Evolutionary conservation across 306 rosid species (phyloP), one percentile per base, ranked within the genome.

Genomic region (Sphenostylis stenocarpa): DNA sequence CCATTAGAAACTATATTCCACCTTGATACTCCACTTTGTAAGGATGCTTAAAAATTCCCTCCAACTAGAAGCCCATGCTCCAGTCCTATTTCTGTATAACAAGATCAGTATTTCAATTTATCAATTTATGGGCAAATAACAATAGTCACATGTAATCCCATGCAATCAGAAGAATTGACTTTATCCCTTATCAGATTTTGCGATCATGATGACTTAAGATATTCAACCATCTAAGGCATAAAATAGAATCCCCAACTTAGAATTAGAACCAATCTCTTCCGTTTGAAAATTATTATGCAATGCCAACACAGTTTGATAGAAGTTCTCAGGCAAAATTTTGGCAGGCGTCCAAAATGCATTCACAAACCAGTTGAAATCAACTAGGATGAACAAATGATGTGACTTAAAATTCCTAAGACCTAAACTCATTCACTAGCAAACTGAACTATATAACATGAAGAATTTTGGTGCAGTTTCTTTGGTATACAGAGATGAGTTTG

Each of bases 51-150:
- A 65, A 76, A 76, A 43, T 68, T 28, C 3, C 49, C 71, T 53
- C 31, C 60, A 62, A 43, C n/a, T 70, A 45, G 64, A 69, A 70
- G 52, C 41, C 56, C 55, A 41, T 63, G 41, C 39, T 70, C 62
- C 63, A 53, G 67, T 56, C 78, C 24, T 70, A 47, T 20, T 62
- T 62, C 72, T 58, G 71, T 76, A 63, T 77, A 53, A 70, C 52
- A 64, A 70, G 61, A 69, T 52, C 61, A 61, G 77, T 45, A 55
- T 61, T 81, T 69, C 47, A 29, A 61, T 29, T 70, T 31, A 70
- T 76, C 75, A 64, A 55, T 44, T 65, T 38, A 71, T 43, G 58
- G 63, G 65, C n/a, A 55, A 55, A 24, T 65, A 45, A n/a, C 36
- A 63, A 61, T 9, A 76, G 6, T 20, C 13, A 28, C 15, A 60